Conservation (phyloP, 805 yeast species). For the Candida namnaoensis region DNA sequence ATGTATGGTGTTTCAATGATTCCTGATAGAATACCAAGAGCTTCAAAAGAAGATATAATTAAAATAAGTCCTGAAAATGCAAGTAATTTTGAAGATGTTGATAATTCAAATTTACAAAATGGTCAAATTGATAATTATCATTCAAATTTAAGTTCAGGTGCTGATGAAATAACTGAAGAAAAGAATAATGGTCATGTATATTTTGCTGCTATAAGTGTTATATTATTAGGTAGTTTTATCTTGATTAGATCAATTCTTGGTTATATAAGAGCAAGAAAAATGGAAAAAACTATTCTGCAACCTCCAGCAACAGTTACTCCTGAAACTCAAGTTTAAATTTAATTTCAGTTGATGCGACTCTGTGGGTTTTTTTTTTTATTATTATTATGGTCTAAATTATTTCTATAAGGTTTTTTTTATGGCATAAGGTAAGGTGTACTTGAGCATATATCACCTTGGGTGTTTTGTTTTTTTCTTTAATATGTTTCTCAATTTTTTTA, state of each 20-base stretch:
- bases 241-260: constrained; percentile 61
- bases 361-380: no score
- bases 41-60: constrained; percentile 9
- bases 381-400: no score
- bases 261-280: constrained; percentile 65
- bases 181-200: constrained; percentile 1
- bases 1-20: constrained; percentile 55
- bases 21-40: constrained; percentile 26
- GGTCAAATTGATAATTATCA: constrained; percentile 18
- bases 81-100: constrained; percentile 39
- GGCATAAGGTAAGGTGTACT: no score
- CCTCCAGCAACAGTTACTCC: constrained; percentile 22
- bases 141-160: constrained; percentile 11
- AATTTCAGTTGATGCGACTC: no score
- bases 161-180: constrained; percentile 7
- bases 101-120: constrained; percentile 9
- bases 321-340: neutral
- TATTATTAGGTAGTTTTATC: constrained; percentile 61
- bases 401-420: no score
- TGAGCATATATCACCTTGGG: no score
- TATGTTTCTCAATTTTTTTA: no score
- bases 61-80: constrained; percentile 53
- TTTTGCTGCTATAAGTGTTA: constrained; percentile 51
- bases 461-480: no score
- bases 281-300: constrained; percentile 55